Evolutionary conservation across 2,329 filamentous ascomycete genomes (phyloP).

Genomic region (Didymella lethalis): DNA sequence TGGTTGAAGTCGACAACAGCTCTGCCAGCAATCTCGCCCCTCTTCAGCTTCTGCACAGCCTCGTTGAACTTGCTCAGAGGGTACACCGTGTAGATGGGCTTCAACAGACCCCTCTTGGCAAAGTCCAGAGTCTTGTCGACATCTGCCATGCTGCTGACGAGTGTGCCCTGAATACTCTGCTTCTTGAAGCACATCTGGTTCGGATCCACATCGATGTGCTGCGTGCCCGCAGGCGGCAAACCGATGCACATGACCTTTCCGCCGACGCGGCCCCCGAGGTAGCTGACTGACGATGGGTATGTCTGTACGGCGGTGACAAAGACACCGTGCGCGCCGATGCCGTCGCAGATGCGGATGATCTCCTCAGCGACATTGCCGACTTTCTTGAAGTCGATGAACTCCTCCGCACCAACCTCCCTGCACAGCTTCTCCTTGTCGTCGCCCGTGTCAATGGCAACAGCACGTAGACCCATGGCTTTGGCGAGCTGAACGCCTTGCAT

Average conservation of each 20-base stretch:
- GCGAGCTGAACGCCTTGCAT: conserved; percentile 63
- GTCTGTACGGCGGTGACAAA: conserved; percentile 50
- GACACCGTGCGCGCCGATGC: conserved; percentile 51
- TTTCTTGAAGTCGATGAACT: conserved; percentile 51
- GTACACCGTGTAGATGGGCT: conserved; percentile 60
- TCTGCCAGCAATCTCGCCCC: conserved; percentile 61
- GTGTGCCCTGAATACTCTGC: conserved; percentile 46
- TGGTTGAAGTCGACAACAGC: conserved; percentile 63
- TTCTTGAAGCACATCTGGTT: conserved; percentile 48
- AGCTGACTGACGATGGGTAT: conserved; percentile 40
- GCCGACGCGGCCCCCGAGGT: conserved; percentile 57
- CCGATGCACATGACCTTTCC: conserved; percentile 63
- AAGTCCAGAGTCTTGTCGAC: conserved; percentile 58
- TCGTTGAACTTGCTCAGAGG: conserved; percentile 58
- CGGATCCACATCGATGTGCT: conserved; percentile 47
- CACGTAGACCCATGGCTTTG: conserved; percentile 50
- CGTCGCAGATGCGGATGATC: conserved; percentile 45
- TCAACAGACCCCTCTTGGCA: conserved; percentile 59
- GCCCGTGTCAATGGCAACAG: conserved; percentile 50
- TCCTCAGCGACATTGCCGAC: conserved; percentile 44
- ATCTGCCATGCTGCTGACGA: conserved; percentile 59
- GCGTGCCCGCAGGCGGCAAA: conserved; percentile 45
- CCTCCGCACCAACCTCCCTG: conserved; percentile 45
- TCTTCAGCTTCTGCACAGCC: conserved; percentile 59
- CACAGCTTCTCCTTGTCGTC: conserved; percentile 48